Evolutionary conservation across 2,329 filamentous ascomycete species (phyloP).

Genomic region (Penicillium thymicola): DNA sequence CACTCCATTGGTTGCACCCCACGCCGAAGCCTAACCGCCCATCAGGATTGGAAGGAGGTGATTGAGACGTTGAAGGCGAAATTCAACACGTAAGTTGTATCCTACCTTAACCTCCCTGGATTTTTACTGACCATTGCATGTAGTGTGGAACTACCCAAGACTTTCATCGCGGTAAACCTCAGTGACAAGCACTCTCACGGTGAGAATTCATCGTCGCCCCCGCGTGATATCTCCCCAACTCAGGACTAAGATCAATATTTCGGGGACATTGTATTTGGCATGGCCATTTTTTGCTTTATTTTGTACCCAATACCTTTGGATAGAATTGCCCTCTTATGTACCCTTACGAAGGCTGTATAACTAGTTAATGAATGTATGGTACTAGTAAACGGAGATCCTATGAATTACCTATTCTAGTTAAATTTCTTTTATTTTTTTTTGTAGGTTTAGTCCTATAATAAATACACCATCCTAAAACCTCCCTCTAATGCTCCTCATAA

Average conservation of each 20-base stretch:
- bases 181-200: constrained; percentile 46
- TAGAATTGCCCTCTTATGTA: background rate
- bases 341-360: background rate
- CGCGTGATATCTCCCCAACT: background rate
- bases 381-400: background rate
- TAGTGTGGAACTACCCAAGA: constrained; percentile 51
- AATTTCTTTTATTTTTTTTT: no score
- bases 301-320: background rate
- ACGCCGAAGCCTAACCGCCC: constrained; percentile 82
- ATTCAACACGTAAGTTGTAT: constrained; percentile 75
- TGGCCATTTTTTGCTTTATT: background rate
- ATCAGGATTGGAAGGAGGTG: constrained; percentile 95
- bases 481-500: background rate
- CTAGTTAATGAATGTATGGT: background rate
- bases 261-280: background rate
- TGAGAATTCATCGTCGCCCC: background rate
- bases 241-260: background rate
- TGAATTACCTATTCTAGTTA: background rate
- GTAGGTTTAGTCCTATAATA: no score
- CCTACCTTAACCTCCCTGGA: constrained; percentile 10
- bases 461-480: background rate
- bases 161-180: constrained; percentile 51
- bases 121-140: constrained; percentile 1
- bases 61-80: constrained; percentile 92
- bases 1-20: constrained; percentile 95